Base-by-base conservation (phyloP, 129 eudicot genomes). In the Deinandra increscens region DNA sequence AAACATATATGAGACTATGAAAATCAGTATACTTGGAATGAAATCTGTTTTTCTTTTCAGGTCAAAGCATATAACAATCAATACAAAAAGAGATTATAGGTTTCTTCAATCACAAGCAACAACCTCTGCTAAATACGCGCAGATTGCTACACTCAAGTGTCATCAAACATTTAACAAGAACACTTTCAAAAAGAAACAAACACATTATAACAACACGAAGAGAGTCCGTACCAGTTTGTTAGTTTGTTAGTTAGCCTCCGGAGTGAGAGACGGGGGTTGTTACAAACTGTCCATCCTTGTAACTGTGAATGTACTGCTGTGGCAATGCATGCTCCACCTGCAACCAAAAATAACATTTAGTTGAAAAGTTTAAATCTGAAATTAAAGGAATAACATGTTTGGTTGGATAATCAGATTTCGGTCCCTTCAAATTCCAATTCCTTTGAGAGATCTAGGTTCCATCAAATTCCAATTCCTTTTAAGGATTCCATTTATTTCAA, bases 191-290 rank as follows among this genome's bases (percentile, higher is more conserved):
- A 67, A 49, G 44, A 36, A 69, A 68, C 54, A 46, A 38, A 43
- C 4, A 15, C 26, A 22, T 34, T 19, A 50, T 58, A 73, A 41
- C 42, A 53, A 19, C 23, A 26, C 3, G 31, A 26, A 26, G 31
- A 1, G 31, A 3, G 31, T 54, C 53, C 43, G n/a, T 55, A 43
- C 23, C 22, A 11, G 48, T 45, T 26, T 9, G 31, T 26, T 26
- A 26, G 31, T 26, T n/a, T n/a, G 20, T 7, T 49, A 15, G 62
- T 84, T 75, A 93, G 60, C 79, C 98, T 44, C 95, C 98, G 43
- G 98, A 93, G 84, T 93, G 98, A 15, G 96, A 82, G 22, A 85
- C 83, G 1, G 98, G 91, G 64, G 90, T 89, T 4, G 98, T 93
- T 42, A 92, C 84, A 75, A 92, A 92, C 54, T 86, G 98, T 13